Conservation (phyloP, 2,329 filamentous ascomycete genomes). For the Akanthomyces dipterigenus region DNA sequence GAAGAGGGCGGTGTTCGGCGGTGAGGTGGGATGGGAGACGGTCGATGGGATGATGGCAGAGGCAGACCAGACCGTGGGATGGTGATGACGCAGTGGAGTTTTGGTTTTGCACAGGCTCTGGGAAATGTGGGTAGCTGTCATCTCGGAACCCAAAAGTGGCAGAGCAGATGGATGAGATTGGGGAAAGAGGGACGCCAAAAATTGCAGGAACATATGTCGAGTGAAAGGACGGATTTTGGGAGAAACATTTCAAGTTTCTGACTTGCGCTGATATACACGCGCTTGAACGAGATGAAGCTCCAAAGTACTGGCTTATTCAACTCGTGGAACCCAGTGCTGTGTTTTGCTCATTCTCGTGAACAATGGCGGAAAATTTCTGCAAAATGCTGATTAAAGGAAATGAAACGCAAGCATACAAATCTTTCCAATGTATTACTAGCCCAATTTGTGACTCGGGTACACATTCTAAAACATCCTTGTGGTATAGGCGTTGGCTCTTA, state of each 20-base stretch:
- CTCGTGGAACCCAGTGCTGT: neutral
- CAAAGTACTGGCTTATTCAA: neutral
- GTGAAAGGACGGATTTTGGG: neutral
- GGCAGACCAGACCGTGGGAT: neutral
- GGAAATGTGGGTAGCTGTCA: constrained; percentile 1
- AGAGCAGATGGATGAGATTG: neutral
- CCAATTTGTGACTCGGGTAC: too few species aligned
- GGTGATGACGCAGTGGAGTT: neutral
- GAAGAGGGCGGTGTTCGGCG: neutral
- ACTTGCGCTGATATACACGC: neutral
- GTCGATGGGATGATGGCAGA: constrained; percentile 1
- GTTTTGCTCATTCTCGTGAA: neutral
- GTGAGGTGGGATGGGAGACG: neutral
- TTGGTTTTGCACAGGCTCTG: neutral
- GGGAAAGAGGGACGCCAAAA: neutral
- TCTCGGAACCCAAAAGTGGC: neutral
- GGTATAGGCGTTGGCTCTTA: too few species aligned
- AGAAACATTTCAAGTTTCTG: accelerated
- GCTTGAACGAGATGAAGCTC: neutral
- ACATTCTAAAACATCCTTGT: too few species aligned
- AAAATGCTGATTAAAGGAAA: too few species aligned
- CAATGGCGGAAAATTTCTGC: too few species aligned
- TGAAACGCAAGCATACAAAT: too few species aligned
- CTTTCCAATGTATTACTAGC: too few species aligned
- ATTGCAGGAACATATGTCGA: neutral